A percentile compares a stretch with the other conserved stretches of the same genome.
These are phyloP conservation scores for Amauroascus verrucosus DNA, from an alignment of 2,329 filamentous ascomycete genomes.

Conservation along the genomic window DNA sequence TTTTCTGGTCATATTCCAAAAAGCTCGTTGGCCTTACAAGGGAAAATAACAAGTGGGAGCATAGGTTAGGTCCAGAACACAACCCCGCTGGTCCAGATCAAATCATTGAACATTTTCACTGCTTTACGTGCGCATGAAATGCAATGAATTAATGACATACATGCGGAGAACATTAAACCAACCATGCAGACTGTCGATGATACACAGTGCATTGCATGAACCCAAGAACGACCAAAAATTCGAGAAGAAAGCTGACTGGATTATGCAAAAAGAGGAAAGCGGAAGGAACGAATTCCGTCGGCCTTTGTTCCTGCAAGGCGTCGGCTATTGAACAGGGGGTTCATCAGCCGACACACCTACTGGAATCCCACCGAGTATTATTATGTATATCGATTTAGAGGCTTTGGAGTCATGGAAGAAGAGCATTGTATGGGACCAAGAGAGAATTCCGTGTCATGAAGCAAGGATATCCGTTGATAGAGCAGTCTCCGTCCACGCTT, in stretches of 20 bases:
- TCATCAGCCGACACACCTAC: background rate
- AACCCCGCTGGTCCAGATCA: background rate
- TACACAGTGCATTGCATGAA: conserved; percentile 6
- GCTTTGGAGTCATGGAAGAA: background rate
- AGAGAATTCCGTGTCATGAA: background rate
- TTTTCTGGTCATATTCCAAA: background rate
- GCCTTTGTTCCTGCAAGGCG: conserved; percentile 3
- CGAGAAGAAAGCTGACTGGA: background rate
- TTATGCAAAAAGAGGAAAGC: background rate
- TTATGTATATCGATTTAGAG: background rate
- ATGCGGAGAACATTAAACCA: background rate
- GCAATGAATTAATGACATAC: conserved; percentile 2
- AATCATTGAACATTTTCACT: background rate
- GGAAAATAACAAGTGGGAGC: background rate
- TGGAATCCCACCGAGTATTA: background rate
- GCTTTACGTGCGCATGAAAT: conserved; percentile 1
- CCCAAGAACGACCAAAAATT: background rate
- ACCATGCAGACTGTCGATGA: conserved; percentile 1
- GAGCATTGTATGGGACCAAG: background rate
- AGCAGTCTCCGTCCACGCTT: conserved; percentile 4
- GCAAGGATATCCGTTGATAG: background rate
- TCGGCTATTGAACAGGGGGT: conserved; percentile 10
- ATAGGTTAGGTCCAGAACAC: background rate
- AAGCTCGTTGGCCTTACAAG: background rate
- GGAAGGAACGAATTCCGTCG: background rate